A percentile compares a stretch with the other conserved stretches of the same genome.
Conservation (phyloP, 257 asterid species). For the Ajuga chamaepitys region DNA sequence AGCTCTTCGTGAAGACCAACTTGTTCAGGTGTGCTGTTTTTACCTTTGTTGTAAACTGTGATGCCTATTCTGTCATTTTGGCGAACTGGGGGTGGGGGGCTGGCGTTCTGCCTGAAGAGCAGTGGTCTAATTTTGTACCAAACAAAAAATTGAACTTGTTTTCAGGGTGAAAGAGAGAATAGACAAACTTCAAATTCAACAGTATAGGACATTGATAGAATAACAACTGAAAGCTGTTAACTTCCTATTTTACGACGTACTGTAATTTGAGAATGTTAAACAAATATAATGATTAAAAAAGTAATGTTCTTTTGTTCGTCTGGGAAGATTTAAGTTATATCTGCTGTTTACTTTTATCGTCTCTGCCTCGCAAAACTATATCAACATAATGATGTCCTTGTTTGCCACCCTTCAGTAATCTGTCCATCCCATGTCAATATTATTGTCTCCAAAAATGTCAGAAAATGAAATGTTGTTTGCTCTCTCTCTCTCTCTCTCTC, state of each 20-base stretch:
- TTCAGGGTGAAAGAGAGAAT: neutral
- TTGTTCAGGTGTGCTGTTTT: slow-evolving; percentile 61
- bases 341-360: too few species aligned
- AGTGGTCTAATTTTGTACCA: neutral
- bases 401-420: neutral
- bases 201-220: neutral
- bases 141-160: neutral
- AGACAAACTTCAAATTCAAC: neutral
- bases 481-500: too few species aligned
- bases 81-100: neutral
- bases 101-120: neutral
- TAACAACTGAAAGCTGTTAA: neutral
- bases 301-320: too few species aligned
- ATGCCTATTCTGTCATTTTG: neutral
- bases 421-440: neutral
- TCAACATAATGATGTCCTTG: neutral
- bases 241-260: neutral
- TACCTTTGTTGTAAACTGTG: neutral
- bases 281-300: neutral
- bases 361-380: neutral
- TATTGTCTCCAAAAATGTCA: neutral
- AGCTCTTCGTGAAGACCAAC: slow-evolving; percentile 82
- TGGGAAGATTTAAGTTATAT: too few species aligned
- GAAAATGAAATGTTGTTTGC: neutral
- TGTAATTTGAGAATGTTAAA: neutral